phyloP scores from a whole-genome alignment of 805 yeast species.

The Ogataea allantospora region DNA sequence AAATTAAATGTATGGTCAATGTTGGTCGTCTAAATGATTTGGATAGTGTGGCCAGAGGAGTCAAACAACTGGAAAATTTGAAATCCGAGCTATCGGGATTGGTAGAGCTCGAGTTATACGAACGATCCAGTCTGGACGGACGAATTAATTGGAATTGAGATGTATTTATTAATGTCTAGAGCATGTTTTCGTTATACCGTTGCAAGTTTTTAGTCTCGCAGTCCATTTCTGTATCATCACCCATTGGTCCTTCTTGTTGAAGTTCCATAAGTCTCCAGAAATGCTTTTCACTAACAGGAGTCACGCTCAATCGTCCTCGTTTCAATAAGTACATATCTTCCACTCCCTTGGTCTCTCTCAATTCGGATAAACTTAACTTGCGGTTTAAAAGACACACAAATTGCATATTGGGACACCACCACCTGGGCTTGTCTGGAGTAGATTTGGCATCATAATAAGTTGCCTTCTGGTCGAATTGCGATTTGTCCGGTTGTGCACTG shows the following conservation, averaged over 20 bases:
- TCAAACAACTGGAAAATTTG: constrained; percentile 56
- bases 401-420: constrained; percentile 57
- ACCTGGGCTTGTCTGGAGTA: constrained; percentile 40
- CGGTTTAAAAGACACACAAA: constrained; percentile 43
- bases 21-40: constrained; percentile 73
- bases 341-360: constrained; percentile 35
- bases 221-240: constrained; percentile 20
- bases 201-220: constrained; percentile 17
- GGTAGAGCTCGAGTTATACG: constrained; percentile 69
- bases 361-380: constrained; percentile 40
- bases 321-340: constrained; percentile 44
- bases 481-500: constrained; percentile 39
- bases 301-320: constrained; percentile 51
- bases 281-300: constrained; percentile 45
- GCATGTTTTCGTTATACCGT: constrained; percentile 12
- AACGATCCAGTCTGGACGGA: constrained; percentile 78
- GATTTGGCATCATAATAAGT: constrained; percentile 51
- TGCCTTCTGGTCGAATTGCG: constrained; percentile 41
- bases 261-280: constrained; percentile 39
- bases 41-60: constrained; percentile 64
- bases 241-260: constrained; percentile 29
- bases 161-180: constrained; percentile 14
- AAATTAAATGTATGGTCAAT: constrained; percentile 67
- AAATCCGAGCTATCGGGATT: constrained; percentile 68
- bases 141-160: constrained; percentile 43